A percentile compares a stretch with the other conserved stretches of the same genome.
Conservation (phyloP, 805 yeast species). For the Yamadazyma scolyti region DNA sequence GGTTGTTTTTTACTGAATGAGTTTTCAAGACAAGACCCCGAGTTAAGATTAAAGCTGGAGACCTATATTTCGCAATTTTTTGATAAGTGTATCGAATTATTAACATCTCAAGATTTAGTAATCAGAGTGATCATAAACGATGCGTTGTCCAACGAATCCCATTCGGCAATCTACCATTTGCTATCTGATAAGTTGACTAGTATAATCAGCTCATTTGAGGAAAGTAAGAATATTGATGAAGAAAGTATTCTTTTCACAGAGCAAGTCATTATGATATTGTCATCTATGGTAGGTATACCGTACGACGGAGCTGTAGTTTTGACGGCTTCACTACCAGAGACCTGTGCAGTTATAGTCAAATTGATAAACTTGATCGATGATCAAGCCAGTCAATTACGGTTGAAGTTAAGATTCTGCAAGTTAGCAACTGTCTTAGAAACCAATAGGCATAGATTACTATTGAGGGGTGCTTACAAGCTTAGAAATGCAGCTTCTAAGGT, state of each 20-base stretch:
- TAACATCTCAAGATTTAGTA: constrained; percentile 47
- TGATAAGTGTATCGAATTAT: constrained; percentile 45
- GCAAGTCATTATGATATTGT: constrained; percentile 45
- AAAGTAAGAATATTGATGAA: constrained; percentile 19
- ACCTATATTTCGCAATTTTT: constrained; percentile 45
- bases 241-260: constrained; percentile 42
- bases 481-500: constrained; percentile 47
- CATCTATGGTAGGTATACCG: constrained; percentile 32
- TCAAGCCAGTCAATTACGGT: constrained; percentile 25
- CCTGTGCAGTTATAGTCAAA: constrained; percentile 23
- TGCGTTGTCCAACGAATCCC: constrained; percentile 61
- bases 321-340: constrained; percentile 27
- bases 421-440: constrained; percentile 31
- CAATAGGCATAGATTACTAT: constrained; percentile 28
- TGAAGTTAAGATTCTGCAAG: constrained; percentile 43
- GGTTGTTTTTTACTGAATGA: constrained; percentile 51
- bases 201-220: constrained; percentile 31
- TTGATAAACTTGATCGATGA: constrained; percentile 26
- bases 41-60: constrained; percentile 25
- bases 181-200: constrained; percentile 44
- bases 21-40: constrained; percentile 19
- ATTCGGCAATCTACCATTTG: constrained; percentile 51
- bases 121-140: constrained; percentile 72
- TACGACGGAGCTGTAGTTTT: constrained; percentile 35
- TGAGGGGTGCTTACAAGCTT: constrained; percentile 42